Evolutionary conservation across 2,329 filamentous ascomycete genomes (phyloP).

Genomic region (Fusarium sp.): DNA sequence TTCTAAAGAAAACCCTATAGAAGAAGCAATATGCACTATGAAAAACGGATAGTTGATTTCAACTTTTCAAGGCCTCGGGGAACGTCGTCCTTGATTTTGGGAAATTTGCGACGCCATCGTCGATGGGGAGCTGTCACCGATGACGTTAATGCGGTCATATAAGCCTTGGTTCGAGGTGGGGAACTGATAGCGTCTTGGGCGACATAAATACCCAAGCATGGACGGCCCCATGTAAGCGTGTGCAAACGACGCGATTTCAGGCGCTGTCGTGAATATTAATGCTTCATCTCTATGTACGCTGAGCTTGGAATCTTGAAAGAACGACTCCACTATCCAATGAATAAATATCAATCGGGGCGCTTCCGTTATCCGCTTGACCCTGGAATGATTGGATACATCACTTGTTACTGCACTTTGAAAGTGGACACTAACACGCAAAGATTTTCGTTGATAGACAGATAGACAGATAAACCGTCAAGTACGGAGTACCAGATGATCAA

Average conservation of each 20-base stretch:
- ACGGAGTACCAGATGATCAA: slow-evolving; percentile 5
- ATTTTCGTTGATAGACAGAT: slow-evolving; percentile 9
- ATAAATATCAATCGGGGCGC: not conserved
- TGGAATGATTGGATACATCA: not conserved
- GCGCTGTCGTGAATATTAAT: not conserved
- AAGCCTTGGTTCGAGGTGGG: slow-evolving; percentile 34
- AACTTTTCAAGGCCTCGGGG: slow-evolving; percentile 28
- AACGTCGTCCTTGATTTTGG: slow-evolving; percentile 39
- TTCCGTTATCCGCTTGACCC: not conserved
- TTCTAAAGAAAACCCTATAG: not conserved
- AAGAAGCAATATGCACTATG: slow-evolving; percentile 20
- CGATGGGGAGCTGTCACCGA: slow-evolving; percentile 31
- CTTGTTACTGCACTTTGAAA: not conserved
- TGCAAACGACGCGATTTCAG: not conserved
- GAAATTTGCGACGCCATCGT: slow-evolving; percentile 34
- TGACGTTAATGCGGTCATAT: slow-evolving; percentile 34
- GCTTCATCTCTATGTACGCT: not conserved
- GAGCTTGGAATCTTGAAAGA: not conserved
- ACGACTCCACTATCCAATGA: not conserved
- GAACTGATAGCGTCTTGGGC: not conserved
- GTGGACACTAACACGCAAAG: slow-evolving; percentile 6
- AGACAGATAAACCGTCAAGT: not conserved
- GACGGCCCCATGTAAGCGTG: not conserved
- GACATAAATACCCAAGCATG: slow-evolving; percentile 17
- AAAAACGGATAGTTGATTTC: slow-evolving; percentile 8